Percentiles rank a stretch among this genome's conserved stretches.
phyloP scores from a whole-genome alignment of 2,329 filamentous ascomycete genomes.

The Gnomoniopsis smithogilvyi region DNA sequence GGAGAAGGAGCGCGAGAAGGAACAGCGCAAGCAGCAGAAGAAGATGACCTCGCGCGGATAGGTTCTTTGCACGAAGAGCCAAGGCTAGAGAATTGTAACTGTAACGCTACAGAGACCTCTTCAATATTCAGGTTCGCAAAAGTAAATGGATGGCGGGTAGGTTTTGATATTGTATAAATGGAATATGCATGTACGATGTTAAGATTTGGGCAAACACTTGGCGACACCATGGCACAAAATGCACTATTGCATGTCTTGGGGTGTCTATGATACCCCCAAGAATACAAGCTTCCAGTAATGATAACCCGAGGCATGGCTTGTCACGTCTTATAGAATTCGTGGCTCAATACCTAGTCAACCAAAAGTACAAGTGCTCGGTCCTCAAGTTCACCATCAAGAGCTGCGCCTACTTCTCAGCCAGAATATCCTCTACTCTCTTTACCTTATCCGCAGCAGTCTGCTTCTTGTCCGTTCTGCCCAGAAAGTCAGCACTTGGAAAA shows the following conservation, averaged over 20 bases:
- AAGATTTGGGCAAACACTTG: neutral
- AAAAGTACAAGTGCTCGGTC: neutral
- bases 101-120: neutral
- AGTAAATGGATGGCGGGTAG: neutral
- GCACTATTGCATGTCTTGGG: neutral
- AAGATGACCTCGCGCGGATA: slow-evolving; percentile 52
- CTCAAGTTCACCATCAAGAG: neutral
- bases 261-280: too few relatives aligned
- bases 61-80: neutral
- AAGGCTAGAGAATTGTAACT: neutral
- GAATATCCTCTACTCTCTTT: slow-evolving; percentile 51
- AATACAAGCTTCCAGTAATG: too few relatives aligned
- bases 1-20: slow-evolving; percentile 76
- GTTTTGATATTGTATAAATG: neutral
- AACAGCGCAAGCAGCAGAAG: slow-evolving; percentile 54
- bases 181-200: neutral
- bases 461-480: slow-evolving; percentile 72
- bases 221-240: neutral
- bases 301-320: too few relatives aligned
- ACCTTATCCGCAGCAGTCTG: slow-evolving; percentile 83
- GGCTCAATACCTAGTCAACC: too few relatives aligned
- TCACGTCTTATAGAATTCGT: neutral
- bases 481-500: neutral
- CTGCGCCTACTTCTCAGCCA: slow-evolving; percentile 29
- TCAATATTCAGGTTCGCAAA: neutral